Conservation (phyloP, 2,329 filamentous ascomycete species). For the Verticillium albo-atrum region DNA sequence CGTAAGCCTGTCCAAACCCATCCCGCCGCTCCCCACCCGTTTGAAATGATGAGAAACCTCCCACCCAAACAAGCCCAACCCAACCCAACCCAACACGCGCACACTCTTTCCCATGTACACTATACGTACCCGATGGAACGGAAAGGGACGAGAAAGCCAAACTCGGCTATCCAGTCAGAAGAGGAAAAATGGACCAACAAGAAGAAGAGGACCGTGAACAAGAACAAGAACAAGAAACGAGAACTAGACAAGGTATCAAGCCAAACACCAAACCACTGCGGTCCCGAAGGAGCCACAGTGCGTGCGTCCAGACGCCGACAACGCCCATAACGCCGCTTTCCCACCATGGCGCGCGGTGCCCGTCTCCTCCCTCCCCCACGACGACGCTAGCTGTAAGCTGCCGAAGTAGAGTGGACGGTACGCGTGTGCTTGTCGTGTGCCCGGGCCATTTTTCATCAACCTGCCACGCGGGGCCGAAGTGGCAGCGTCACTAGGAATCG, state of each 20-base stretch:
- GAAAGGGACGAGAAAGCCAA: neutral
- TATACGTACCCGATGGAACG: neutral
- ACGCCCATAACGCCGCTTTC: slow-evolving; percentile 13
- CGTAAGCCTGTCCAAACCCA: neutral
- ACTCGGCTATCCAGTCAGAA: neutral
- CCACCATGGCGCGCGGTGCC: neutral
- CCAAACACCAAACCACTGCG: neutral
- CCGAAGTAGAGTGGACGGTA: neutral
- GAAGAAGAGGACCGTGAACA: neutral
- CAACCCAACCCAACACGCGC: neutral
- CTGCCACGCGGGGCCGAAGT: neutral
- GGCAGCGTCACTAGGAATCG: neutral
- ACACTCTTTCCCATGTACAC: neutral
- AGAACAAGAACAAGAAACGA: neutral
- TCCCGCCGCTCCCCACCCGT: neutral
- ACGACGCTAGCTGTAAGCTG: neutral
- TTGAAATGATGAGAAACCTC: neutral
- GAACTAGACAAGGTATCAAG: slow-evolving; percentile 11
- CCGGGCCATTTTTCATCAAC: neutral
- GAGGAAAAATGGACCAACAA: neutral
- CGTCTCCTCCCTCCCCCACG: neutral
- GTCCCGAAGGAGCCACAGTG: slow-evolving; percentile 2
- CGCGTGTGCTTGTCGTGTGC: neutral
- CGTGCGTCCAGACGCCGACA: slow-evolving; percentile 8
- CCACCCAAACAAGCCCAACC: neutral